Conservation (phyloP, 345 rosid species). For the Hibiscus tridactylites region DNA sequence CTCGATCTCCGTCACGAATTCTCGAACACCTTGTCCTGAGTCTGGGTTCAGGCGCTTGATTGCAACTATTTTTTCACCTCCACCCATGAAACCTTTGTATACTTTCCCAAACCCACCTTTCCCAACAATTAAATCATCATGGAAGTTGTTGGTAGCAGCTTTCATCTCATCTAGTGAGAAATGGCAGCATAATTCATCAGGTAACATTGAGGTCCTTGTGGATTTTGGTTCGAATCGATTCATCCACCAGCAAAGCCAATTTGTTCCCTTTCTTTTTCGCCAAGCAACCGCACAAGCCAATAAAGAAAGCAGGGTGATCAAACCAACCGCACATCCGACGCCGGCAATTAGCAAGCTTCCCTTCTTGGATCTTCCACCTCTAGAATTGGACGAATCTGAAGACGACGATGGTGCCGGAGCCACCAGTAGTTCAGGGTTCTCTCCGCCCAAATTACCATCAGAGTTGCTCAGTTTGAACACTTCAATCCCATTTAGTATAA, state of each 20-base stretch:
- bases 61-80: not conserved
- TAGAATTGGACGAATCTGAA: not conserved
- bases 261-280: not conserved
- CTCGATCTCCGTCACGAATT: not conserved
- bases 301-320: not conserved
- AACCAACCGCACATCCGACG: not conserved
- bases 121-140: not conserved
- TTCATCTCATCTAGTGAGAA: not conserved
- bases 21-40: not conserved
- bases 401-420: not conserved
- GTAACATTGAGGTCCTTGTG: not conserved
- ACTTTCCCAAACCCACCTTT: conserved; percentile 1
- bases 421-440: conserved; percentile 16
- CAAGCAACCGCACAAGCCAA: not conserved
- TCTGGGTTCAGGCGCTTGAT: too few species aligned
- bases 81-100: not conserved
- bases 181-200: not conserved
- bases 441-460: conserved; percentile 34
- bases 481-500: conserved; percentile 44
- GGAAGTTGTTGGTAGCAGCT: not conserved
- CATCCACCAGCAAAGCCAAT: not conserved
- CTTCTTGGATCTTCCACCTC: not conserved
- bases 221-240: not conserved
- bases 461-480: conserved; percentile 39
- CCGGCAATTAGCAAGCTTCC: not conserved